Base-by-base conservation (phyloP, 208 protist genomes). In the Vickermania ingenoplastis region DNA sequence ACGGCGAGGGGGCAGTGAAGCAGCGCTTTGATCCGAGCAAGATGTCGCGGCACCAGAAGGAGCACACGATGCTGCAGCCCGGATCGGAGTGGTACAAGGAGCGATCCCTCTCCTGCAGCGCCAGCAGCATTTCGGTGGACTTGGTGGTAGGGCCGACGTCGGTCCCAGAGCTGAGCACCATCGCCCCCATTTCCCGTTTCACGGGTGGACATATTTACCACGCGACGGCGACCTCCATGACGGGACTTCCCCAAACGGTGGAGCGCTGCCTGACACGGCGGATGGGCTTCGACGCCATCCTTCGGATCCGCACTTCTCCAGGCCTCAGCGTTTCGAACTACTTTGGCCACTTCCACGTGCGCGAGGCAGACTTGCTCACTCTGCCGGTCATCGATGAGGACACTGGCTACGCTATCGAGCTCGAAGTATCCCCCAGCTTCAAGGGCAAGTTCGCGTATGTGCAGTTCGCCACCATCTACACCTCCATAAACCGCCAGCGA, bases 341-440 rank as follows among this genome's bases (percentile, higher is more conserved):
- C 55, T 97, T 96, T 63, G 97, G 97, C 2, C 94, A 99, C 80
- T 98, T 97, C 65, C 97, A 98, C 77, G 79, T 99, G 29, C 81
- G 95, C 0, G 79, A 86, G 53, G 81, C 88, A 0, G 97, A 99
- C 61, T 75, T 99, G n/a, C 79, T 99, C 2, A 73, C 94, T 4
- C 71, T 99, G 54, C 95, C 97, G 25, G 86, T 97, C 31, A 76
- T 88, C 27, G 79, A 95, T 59, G 70, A 71, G 36, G 95, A 98
- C 69, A 92, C 97, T 7, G 79, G 87, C 7, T 95, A 89, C 65
- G 71, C 79, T 25, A 77, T 87, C 21, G 78, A 95, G 66, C 72
- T 95, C 48, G 79, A 86, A 58, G 29, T 91, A 22, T 51, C 58
- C 7, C 63, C 73, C 2, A 77, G 81, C 55, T 76, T 83, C 50